phyloP scores from a whole-genome alignment of 2,329 filamentous ascomycete genomes.

The Venturia effusa region DNA sequence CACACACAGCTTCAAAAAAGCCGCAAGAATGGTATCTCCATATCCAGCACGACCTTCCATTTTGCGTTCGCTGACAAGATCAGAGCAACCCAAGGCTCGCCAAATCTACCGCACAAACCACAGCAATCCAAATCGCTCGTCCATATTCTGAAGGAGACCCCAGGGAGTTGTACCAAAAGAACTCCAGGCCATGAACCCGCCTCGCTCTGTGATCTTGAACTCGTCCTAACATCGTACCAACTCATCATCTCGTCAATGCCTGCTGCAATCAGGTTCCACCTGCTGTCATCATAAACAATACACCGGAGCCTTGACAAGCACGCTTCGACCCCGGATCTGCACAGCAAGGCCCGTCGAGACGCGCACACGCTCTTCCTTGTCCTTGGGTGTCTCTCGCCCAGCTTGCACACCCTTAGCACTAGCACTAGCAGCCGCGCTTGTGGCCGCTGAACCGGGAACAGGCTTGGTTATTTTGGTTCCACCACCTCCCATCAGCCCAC shows the following conservation, averaged over 20 bases:
- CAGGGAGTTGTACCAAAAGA: not conserved
- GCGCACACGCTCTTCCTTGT: slow-evolving; percentile 31
- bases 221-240: not conserved
- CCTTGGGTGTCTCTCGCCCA: slow-evolving; percentile 23
- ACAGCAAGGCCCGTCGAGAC: slow-evolving; percentile 37
- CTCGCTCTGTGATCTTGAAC: not conserved
- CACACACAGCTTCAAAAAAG: not conserved
- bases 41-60: not conserved
- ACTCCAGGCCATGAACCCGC: not conserved
- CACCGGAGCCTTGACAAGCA: slow-evolving; percentile 39
- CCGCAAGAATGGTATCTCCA: not conserved
- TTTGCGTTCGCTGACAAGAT: no score
- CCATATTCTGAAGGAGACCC: not conserved
- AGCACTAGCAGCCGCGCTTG: slow-evolving; percentile 5
- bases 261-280: not conserved
- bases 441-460: not conserved
- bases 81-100: no score
- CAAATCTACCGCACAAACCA: not conserved
- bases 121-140: not conserved
- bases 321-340: slow-evolving; percentile 36
- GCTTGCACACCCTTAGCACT: not conserved
- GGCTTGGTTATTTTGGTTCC: slow-evolving; percentile 11
- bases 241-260: not conserved
- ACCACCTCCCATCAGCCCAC: slow-evolving; percentile 13
- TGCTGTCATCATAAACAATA: slow-evolving; percentile 19